Evolutionary conservation across 495 filamentous ascomycete genomes (phyloP).

Genomic region (Parmelia sp.): DNA sequence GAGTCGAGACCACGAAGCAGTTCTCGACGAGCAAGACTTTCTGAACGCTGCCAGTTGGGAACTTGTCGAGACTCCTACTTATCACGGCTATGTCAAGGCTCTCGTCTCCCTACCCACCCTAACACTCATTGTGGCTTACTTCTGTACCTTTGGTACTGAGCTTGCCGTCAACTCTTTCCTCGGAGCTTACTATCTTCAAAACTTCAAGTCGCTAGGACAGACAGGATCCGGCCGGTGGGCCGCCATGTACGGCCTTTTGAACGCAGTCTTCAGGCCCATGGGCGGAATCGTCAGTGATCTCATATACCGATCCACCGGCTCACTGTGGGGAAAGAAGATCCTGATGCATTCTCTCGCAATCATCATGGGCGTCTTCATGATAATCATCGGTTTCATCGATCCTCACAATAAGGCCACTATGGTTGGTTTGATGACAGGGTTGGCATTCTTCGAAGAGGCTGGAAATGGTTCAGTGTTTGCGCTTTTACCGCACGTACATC

Average conservation of each 20-base stretch:
- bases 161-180: conserved; percentile 80
- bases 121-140: conserved; percentile 61
- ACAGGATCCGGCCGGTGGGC: conserved; percentile 69
- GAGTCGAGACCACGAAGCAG: conserved; percentile 36
- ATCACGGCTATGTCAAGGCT: conserved; percentile 50
- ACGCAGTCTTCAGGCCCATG: conserved; percentile 64
- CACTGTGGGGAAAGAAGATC: conserved; percentile 70
- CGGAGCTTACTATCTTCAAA: conserved; percentile 67
- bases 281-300: conserved; percentile 69
- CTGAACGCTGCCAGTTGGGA: conserved; percentile 48
- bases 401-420: conserved; percentile 53
- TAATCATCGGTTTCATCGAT: conserved; percentile 63
- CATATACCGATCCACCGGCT: conserved; percentile 54
- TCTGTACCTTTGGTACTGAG: conserved; percentile 79
- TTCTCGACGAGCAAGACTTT: conserved; percentile 47
- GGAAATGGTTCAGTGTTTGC: conserved; percentile 80
- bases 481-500: conserved; percentile 75
- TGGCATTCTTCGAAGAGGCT: conserved; percentile 76
- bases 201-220: conserved; percentile 66
- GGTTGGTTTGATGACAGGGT: conserved; percentile 64
- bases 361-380: conserved; percentile 56
- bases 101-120: conserved; percentile 58
- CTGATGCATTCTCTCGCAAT: conserved; percentile 58
- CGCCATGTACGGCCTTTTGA: conserved; percentile 84
- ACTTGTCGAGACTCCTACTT: conserved; percentile 59